These are phyloP conservation scores for Leishmania guyanensis DNA, from an alignment of 208 protist species.

Conservation along the genomic window DNA sequence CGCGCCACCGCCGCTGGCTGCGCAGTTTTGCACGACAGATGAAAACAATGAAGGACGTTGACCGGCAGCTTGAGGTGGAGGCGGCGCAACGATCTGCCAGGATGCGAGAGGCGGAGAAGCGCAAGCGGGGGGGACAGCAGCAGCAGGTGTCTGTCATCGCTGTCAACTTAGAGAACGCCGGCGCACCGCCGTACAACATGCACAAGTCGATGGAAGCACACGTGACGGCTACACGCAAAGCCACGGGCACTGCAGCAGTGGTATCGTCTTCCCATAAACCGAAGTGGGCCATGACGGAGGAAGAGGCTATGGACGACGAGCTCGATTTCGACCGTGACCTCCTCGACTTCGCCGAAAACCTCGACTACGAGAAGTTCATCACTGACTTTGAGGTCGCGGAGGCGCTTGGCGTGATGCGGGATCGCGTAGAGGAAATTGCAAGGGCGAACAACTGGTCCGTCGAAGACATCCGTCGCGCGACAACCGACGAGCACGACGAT, in stretches of 20 bases:
- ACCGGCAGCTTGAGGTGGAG: conserved; percentile 69
- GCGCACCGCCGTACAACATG: conserved; percentile 45
- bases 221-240: conserved; percentile 15
- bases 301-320: conserved; percentile 89
- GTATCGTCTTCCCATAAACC: conserved; percentile 53
- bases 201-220: conserved; percentile 27
- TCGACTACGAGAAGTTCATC: conserved; percentile 92
- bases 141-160: conserved; percentile 4
- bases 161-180: background rate
- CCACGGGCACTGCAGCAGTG: background rate
- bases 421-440: conserved; percentile 85
- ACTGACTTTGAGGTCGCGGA: conserved; percentile 90
- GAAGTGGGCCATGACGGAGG: conserved; percentile 92
- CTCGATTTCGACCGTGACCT: conserved; percentile 68
- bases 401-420: conserved; percentile 88
- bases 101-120: conserved; percentile 40
- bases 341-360: conserved; percentile 83
- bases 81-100: conserved; percentile 51
- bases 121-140: conserved; percentile 22
- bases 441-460: conserved; percentile 75
- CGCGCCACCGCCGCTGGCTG: conserved; percentile 85
- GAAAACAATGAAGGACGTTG: conserved; percentile 79
- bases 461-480: conserved; percentile 63
- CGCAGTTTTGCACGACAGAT: conserved; percentile 79
- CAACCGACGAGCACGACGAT: conserved; percentile 48